A percentile compares a stretch with the other conserved stretches of the same genome.
Evolutionary conservation across 2,329 filamentous ascomycete species (phyloP).

Genomic region (Penicillium polonicum): DNA sequence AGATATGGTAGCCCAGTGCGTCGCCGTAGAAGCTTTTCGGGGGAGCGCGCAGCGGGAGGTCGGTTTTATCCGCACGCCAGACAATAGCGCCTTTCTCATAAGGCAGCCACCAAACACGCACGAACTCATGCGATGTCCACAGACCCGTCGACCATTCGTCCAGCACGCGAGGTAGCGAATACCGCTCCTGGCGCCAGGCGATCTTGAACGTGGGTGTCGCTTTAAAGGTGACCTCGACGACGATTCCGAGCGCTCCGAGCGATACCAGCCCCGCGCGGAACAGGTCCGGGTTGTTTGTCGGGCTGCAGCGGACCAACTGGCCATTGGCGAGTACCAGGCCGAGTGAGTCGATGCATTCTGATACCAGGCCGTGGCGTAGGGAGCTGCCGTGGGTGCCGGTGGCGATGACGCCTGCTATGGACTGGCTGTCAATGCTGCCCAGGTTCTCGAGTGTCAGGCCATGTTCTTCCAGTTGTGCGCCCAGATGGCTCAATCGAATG

Average conservation of each 20-base stretch:
- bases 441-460: slow-evolving; percentile 87
- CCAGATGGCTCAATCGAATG: slow-evolving; percentile 74
- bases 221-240: slow-evolving; percentile 83
- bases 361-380: slow-evolving; percentile 77
- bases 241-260: slow-evolving; percentile 84
- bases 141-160: slow-evolving; percentile 69
- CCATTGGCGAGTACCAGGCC: slow-evolving; percentile 82
- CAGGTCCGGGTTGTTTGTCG: slow-evolving; percentile 67
- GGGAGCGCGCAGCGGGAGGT: slow-evolving; percentile 59
- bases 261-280: slow-evolving; percentile 87
- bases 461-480: slow-evolving; percentile 68
- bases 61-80: slow-evolving; percentile 82
- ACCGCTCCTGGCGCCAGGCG: slow-evolving; percentile 78
- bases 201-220: slow-evolving; percentile 80
- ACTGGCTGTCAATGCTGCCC: slow-evolving; percentile 93
- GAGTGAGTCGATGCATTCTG: slow-evolving; percentile 71
- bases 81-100: slow-evolving; percentile 85
- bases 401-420: slow-evolving; percentile 84
- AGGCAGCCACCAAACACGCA: slow-evolving; percentile 96
- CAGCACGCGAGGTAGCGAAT: slow-evolving; percentile 67
- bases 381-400: slow-evolving; percentile 94
- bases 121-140: slow-evolving; percentile 84
- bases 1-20: slow-evolving; percentile 78
- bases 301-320: slow-evolving; percentile 66
- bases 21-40: slow-evolving; percentile 77